Conservation (phyloP, 2,329 filamentous ascomycete species). For the Neoarthrinium moseri region DNA sequence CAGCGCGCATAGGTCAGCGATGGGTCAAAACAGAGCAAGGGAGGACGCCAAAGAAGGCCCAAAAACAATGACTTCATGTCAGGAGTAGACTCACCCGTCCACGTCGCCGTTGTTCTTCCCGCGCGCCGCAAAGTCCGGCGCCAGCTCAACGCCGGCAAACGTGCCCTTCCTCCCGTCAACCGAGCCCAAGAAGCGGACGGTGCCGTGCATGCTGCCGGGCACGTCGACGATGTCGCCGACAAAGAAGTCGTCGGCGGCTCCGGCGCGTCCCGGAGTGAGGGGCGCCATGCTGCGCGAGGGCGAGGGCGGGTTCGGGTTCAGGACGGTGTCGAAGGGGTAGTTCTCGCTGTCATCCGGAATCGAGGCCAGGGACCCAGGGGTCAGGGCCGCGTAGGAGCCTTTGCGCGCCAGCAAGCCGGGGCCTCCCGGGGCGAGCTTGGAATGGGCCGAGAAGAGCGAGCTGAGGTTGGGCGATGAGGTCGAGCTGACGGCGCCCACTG, state of each 20-base stretch:
- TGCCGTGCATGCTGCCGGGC: constrained; percentile 88
- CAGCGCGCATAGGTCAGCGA: constrained; percentile 16
- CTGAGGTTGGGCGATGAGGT: constrained; percentile 61
- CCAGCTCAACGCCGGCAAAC: constrained; percentile 91
- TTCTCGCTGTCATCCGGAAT: constrained; percentile 66
- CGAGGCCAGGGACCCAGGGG: constrained; percentile 58
- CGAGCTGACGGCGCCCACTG: constrained; percentile 37
- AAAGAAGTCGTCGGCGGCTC: constrained; percentile 53
- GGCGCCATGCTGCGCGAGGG: constrained; percentile 53
- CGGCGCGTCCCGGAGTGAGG: constrained; percentile 49
- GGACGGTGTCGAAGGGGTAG: constrained; percentile 58
- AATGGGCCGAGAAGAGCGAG: constrained; percentile 48
- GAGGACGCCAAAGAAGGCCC: too few species aligned
- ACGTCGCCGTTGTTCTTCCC: constrained; percentile 98
- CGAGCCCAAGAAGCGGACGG: constrained; percentile 81
- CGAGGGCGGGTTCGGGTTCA: constrained; percentile 39
- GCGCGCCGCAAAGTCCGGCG: constrained; percentile 72
- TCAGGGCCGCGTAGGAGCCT: constrained; percentile 69
- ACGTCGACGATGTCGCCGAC: constrained; percentile 88
- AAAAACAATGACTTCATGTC: background rate
- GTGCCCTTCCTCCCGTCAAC: constrained; percentile 87
- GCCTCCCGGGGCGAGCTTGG: constrained; percentile 39
- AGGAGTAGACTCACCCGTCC: constrained; percentile 68
- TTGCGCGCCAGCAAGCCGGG: constrained; percentile 60
- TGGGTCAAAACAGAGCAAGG: background rate